Evolutionary conservation across 371 early-diverging fungal genomes (phyloP).

Genomic region (Dinochytrium kinnereticum): DNA sequence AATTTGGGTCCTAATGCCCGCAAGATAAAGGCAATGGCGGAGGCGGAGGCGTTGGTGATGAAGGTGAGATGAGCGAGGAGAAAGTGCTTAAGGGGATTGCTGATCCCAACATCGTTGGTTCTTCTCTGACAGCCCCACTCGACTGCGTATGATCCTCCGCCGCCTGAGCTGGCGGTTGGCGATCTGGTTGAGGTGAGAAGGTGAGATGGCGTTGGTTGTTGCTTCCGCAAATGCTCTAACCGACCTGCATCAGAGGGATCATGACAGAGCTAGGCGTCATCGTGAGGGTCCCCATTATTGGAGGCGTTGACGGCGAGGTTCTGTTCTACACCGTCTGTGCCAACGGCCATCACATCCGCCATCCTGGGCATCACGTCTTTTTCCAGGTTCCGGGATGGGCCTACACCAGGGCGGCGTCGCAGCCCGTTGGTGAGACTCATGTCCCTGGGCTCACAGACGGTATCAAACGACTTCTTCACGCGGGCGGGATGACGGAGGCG

Average conservation of each 20-base stretch:
- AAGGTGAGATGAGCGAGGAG: too few species aligned
- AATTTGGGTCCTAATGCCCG: too few species aligned
- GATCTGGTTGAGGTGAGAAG: slow-evolving; percentile 41
- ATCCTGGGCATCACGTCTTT: slow-evolving; percentile 26
- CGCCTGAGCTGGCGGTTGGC: slow-evolving; percentile 29
- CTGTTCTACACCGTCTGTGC: slow-evolving; percentile 19
- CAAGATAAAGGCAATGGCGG: too few species aligned
- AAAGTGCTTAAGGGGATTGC: too few species aligned
- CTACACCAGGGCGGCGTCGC: not conserved
- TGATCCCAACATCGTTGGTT: too few species aligned
- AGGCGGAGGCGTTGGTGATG: too few species aligned
- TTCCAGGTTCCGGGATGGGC: slow-evolving; percentile 41
- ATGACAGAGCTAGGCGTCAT: slow-evolving; percentile 25
- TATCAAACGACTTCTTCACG: not conserved
- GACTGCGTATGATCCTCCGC: not conserved
- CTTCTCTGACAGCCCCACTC: too few species aligned
- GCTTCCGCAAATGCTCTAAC: not conserved
- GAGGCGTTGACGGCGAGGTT: not conserved
- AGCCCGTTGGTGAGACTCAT: not conserved
- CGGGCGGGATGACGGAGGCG: slow-evolving; percentile 1
- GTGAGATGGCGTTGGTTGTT: not conserved
- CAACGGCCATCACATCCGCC: slow-evolving; percentile 31
- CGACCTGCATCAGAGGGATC: not conserved
- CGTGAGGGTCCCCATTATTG: not conserved
- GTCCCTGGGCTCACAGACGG: slow-evolving; percentile 24